A percentile compares a stretch with the other conserved stretches of the same genome.
Conservation (phyloP, 306 rosid genomes). For the Acacia crassicarpa region DNA sequence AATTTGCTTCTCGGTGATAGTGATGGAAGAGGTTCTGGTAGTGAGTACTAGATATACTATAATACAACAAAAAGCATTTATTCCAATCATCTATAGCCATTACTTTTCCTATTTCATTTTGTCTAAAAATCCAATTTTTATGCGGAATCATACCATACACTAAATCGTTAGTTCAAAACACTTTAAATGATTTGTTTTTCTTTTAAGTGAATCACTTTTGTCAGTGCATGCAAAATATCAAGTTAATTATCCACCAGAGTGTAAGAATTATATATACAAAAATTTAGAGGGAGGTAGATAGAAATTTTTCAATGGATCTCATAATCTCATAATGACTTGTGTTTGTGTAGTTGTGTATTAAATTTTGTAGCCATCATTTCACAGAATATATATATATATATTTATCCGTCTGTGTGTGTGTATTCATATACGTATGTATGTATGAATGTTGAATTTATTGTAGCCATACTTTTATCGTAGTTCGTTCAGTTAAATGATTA, state of each 20-base stretch:
- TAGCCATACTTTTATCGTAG: not conserved
- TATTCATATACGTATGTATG: too few species aligned
- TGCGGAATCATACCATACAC: not conserved
- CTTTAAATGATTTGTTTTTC: slow-evolving; percentile 2
- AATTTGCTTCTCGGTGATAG: slow-evolving; percentile 3
- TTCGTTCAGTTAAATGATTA: not conserved
- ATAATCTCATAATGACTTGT: not conserved
- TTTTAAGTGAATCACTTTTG: not conserved
- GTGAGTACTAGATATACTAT: not conserved
- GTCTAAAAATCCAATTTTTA: not conserved
- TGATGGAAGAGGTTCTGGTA: not conserved
- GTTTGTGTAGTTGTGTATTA: too few species aligned
- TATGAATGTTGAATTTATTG: not conserved
- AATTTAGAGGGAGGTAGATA: not conserved
- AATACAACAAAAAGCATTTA: not conserved
- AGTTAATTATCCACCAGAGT: not conserved
- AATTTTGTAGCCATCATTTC: not conserved
- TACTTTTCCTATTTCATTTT: not conserved
- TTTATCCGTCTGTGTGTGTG: too few species aligned
- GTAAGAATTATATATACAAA: not conserved
- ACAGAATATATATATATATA: not conserved
- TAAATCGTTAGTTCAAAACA: not conserved
- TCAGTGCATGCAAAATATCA: not conserved
- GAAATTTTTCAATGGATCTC: not conserved
- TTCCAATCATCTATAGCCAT: slow-evolving; percentile 4